A percentile compares a stretch with the other conserved stretches of the same genome.
phyloP scores from a whole-genome alignment of 2,329 filamentous ascomycete species.

The Penicillium freii region DNA sequence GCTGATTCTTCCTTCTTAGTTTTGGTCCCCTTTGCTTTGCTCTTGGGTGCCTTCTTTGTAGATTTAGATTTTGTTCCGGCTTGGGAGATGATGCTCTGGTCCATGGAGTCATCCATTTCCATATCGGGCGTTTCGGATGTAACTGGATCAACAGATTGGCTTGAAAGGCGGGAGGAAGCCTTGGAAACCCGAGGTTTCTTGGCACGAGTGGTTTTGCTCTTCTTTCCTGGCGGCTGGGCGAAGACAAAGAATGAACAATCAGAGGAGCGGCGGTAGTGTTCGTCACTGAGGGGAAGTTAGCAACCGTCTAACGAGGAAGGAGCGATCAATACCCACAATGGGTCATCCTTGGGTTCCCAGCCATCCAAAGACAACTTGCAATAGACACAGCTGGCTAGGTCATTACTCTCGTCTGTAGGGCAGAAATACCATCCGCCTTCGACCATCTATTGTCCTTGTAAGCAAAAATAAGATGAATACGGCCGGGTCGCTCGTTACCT shows the following conservation, averaged over 20 bases:
- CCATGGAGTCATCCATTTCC: slow-evolving; percentile 53
- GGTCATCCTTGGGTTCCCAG: slow-evolving; percentile 92
- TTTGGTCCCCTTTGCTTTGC: slow-evolving; percentile 38
- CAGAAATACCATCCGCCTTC: slow-evolving; percentile 94
- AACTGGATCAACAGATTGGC: slow-evolving; percentile 48
- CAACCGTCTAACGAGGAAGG: slow-evolving; percentile 12
- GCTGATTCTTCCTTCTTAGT: slow-evolving; percentile 42
- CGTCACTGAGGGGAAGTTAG: slow-evolving; percentile 58
- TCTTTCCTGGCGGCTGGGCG: slow-evolving; percentile 50
- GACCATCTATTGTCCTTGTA: slow-evolving; percentile 61
- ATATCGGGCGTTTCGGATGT: slow-evolving; percentile 46
- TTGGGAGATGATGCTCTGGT: slow-evolving; percentile 56
- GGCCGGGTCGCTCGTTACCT: slow-evolving; percentile 55
- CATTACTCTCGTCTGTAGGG: slow-evolving; percentile 75
- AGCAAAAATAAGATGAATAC: slow-evolving; percentile 15
- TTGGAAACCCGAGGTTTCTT: slow-evolving; percentile 65
- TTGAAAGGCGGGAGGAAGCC: slow-evolving; percentile 61
- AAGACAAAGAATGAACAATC: slow-evolving; percentile 81
- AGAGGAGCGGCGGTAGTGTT: slow-evolving; percentile 76
- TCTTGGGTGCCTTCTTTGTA: slow-evolving; percentile 43
- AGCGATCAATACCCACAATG: slow-evolving; percentile 60
- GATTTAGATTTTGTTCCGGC: slow-evolving; percentile 53
- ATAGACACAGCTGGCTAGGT: slow-evolving; percentile 88
- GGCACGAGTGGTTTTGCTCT: slow-evolving; percentile 57
- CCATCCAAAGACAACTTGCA: slow-evolving; percentile 87